Conservation (phyloP, 495 filamentous ascomycete species). For the Penicillium odoratum region DNA sequence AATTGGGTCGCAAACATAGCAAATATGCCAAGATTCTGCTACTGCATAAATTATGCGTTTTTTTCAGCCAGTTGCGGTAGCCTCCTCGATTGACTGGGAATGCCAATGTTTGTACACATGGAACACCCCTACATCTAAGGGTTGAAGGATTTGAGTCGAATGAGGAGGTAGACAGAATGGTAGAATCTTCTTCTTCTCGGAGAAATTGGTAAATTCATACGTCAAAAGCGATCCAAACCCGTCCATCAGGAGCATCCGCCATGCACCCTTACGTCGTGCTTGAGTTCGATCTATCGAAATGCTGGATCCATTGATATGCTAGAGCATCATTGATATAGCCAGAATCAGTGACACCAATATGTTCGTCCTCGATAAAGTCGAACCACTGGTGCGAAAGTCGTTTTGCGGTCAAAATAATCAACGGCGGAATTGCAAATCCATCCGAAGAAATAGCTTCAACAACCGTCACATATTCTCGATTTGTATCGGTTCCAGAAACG, state of each 20-base stretch:
- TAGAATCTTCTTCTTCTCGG: conserved; percentile 13
- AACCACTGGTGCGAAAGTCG: background rate
- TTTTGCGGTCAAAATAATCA: background rate
- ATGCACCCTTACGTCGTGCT: background rate
- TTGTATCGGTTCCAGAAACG: background rate
- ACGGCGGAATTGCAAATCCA: background rate
- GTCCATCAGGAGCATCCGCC: conserved; percentile 12
- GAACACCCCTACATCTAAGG: conserved; percentile 20
- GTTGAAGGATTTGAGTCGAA: conserved; percentile 16
- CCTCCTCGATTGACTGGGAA: conserved; percentile 4
- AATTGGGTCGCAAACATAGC: no score
- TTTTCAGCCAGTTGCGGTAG: no score
- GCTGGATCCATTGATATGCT: conserved; percentile 4
- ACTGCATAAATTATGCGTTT: no score
- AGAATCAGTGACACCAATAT: conserved; percentile 3
- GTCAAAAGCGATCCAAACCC: conserved; percentile 11
- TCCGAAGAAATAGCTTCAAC: background rate
- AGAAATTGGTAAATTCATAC: conserved; percentile 14
- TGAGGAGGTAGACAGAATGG: conserved; percentile 16
- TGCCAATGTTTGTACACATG: conserved; percentile 15
- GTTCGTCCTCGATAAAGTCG: background rate
- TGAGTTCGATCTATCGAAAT: conserved; percentile 5
- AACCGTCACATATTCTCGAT: conserved; percentile 2
- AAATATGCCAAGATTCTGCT: no score
- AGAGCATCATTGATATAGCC: conserved; percentile 8